A percentile compares a stretch with the other conserved stretches of the same genome.
Conservation (phyloP, 768 basidiomycete species). For the Amanita rimosa region DNA sequence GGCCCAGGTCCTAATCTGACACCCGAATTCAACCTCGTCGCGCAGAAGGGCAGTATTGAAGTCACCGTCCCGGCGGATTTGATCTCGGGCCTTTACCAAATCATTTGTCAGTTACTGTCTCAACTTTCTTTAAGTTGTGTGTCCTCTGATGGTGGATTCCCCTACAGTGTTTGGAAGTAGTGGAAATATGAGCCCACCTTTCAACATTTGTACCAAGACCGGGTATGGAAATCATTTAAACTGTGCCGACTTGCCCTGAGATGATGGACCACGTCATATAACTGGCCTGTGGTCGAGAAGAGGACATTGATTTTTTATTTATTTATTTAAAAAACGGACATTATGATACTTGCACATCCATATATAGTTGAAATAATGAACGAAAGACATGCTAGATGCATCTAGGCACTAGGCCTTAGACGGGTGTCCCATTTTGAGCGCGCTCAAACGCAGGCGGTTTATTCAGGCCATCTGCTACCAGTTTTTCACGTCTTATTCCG, state of each 20-base stretch:
- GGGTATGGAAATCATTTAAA: background rate
- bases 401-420: background rate
- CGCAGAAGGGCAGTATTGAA: background rate
- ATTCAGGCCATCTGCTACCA: constrained; percentile 28
- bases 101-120: background rate
- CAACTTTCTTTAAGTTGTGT: background rate
- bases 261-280: background rate
- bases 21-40: background rate
- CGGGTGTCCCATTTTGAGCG: constrained; percentile 7
- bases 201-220: background rate
- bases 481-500: constrained; percentile 27
- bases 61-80: background rate
- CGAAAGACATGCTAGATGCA: background rate
- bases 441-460: constrained; percentile 23
- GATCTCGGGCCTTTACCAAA: background rate
- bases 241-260: background rate
- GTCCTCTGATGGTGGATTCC: background rate
- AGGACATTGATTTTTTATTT: too few relatives aligned
- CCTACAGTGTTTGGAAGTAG: background rate
- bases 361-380: too few relatives aligned
- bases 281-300: too few relatives aligned
- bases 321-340: too few relatives aligned
- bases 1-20: background rate
- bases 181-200: background rate
- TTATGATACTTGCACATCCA: too few relatives aligned